phyloP scores from a whole-genome alignment of 1,284 basidiomycete species.

The Earliella scabrosa region DNA sequence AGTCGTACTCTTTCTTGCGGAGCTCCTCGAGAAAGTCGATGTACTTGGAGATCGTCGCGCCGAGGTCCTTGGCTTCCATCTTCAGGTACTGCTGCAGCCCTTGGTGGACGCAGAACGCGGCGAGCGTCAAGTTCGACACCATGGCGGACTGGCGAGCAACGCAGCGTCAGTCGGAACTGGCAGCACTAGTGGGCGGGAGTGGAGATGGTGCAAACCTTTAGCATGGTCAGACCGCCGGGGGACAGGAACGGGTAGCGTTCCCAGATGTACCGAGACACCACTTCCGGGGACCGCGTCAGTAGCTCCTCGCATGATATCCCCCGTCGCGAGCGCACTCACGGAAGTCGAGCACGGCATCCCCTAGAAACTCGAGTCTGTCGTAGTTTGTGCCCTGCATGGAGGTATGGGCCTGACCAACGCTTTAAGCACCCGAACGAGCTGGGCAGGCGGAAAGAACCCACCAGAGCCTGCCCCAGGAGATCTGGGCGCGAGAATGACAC shows the following conservation, averaged over 20 bases:
- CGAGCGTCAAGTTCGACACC: conserved; percentile 78
- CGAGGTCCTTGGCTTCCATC: conserved; percentile 57
- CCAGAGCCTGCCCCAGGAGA: conserved; percentile 73
- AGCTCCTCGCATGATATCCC: background rate
- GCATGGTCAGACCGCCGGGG: conserved; percentile 72
- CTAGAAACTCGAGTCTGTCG: conserved; percentile 81
- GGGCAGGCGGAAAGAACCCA: conserved; percentile 35
- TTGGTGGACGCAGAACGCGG: conserved; percentile 70
- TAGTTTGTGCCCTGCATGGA: conserved; percentile 64
- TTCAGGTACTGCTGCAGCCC: conserved; percentile 67
- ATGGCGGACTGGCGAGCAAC: conserved; percentile 80
- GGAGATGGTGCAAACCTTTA: conserved; percentile 58
- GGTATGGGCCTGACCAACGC: conserved; percentile 57
- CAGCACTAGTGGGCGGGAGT: too few species aligned
- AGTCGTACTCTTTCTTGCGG: conserved; percentile 51
- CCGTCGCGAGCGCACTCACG: conserved; percentile 46
- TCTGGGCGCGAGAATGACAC: conserved; percentile 61
- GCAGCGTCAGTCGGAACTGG: too few species aligned
- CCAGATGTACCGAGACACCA: conserved; percentile 75
- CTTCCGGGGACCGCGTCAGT: conserved; percentile 42
- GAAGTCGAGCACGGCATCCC: conserved; percentile 82
- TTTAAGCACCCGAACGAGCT: background rate
- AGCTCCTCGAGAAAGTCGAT: conserved; percentile 50
- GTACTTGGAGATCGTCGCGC: conserved; percentile 57
- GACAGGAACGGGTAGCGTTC: conserved; percentile 62